Percentiles rank a stretch among this genome's conserved stretches.
These are phyloP conservation scores for Saccharomyces uvarum DNA, from an alignment of 1,139 yeast genomes.

Conservation along the genomic window DNA sequence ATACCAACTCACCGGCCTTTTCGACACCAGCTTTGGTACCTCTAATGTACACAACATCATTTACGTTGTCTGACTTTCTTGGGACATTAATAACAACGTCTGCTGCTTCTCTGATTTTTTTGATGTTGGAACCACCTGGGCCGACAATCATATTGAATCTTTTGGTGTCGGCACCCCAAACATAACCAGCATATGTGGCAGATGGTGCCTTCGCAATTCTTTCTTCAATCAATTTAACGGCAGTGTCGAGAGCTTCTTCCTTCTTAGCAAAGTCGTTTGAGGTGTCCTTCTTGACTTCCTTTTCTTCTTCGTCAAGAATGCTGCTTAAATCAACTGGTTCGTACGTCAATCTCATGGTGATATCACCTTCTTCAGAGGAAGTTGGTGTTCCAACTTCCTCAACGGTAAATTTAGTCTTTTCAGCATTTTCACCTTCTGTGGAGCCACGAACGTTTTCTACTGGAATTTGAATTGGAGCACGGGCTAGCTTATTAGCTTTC, in stretches of 20 bases:
- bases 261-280: conserved; percentile 9
- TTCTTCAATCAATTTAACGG: conserved; percentile 27
- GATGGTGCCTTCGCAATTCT: conserved; percentile 32
- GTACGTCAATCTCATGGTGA: conserved; percentile 57
- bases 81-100: conserved; percentile 60
- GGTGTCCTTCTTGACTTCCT: conserved; percentile 12
- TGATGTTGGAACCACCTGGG: conserved; percentile 62
- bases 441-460: conserved; percentile 40
- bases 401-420: conserved; percentile 41
- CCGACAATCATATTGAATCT: conserved; percentile 60
- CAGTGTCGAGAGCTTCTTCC: conserved; percentile 26
- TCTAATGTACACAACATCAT: conserved; percentile 39
- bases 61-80: conserved; percentile 44
- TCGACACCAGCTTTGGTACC: conserved; percentile 37
- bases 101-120: conserved; percentile 50
- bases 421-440: conserved; percentile 36
- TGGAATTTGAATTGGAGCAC: conserved; percentile 37
- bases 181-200: conserved; percentile 40
- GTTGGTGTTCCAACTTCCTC: conserved; percentile 29
- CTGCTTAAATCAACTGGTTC: conserved; percentile 30
- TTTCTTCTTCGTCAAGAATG: conserved; percentile 37
- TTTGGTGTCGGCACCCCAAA: conserved; percentile 41
- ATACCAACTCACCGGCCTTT: conserved; percentile 36
- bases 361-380: conserved; percentile 35
- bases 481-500: conserved; percentile 46